Base-by-base conservation (phyloP, 331 rosid genomes). In the Malus hybrid region DNA sequence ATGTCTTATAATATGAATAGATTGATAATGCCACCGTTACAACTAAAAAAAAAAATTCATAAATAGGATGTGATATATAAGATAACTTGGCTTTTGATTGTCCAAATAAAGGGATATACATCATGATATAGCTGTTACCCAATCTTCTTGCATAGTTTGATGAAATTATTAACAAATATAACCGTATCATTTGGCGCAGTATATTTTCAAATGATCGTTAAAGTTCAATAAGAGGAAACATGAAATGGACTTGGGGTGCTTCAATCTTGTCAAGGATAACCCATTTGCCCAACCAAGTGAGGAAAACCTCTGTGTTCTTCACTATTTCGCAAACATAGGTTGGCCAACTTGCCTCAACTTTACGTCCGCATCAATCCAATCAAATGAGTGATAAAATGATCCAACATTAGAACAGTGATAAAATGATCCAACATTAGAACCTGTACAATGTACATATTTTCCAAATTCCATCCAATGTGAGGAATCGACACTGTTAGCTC, bases 281-380 rank as follows among this genome's bases (percentile, higher is more conserved):
- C 33, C 34, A 13, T n/a, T 22, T 32, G 24, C 31, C n/a, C 50
- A 27, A 73, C 7, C 67, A 74, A 28, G 63, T 20, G 67, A 71
- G 65, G 50, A 33, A 31, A 31, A 39, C 65, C 14, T 15, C n/a
- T 39, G 57, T 34, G 65, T 5, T 77, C 61, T 50, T 39, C 69
- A 28, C 65, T 20, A 4, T 70, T 39, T 69, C 44, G 10, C 63
- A 16, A 60, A 59, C 64, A 33, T 22, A 34, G 69, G 72, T n/a
- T 16, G 72, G 72, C 5, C 22, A 32, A 20, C 31, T 62, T 50
- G 20, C 18, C 69, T 32, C 31, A 69, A 64, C 77, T 82, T 73
- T 64, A 77, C 6, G 79, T 77, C 75, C 11, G n/a, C 65, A 46
- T 80, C 44, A 36, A 28, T 28, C 29, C 83, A 39, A 64, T 34